Evolutionary conservation across 2,329 filamentous ascomycete genomes (phyloP).

Genomic region (Chalaropsis ovoidea): DNA sequence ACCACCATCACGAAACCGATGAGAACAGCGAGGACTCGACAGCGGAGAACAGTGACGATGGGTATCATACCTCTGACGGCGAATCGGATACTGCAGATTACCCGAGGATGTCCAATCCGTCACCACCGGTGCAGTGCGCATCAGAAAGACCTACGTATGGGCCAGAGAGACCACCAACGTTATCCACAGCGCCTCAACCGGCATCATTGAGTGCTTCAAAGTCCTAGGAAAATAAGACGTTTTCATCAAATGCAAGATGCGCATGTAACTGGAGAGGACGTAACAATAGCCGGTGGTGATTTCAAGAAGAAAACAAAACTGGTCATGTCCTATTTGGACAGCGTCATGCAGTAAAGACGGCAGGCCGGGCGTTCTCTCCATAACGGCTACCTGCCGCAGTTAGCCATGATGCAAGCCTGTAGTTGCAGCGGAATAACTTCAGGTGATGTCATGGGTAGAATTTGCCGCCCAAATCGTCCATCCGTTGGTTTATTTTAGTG

Average conservation of each 20-base stretch:
- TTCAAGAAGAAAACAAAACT: neutral
- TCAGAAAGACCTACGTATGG: slow-evolving; percentile 21
- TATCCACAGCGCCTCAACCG: slow-evolving; percentile 27
- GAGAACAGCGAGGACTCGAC: slow-evolving; percentile 16
- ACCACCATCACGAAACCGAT: slow-evolving; percentile 6
- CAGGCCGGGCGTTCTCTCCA: neutral
- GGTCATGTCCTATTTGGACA: no score
- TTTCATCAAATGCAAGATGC: neutral
- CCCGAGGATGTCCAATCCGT: neutral
- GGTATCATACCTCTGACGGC: slow-evolving; percentile 16
- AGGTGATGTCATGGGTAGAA: slow-evolving; percentile 9
- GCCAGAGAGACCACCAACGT: slow-evolving; percentile 25
- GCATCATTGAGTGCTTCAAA: slow-evolving; percentile 16
- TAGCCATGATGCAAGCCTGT: no score
- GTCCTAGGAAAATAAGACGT: slow-evolving; percentile 14
- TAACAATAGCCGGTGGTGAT: neutral
- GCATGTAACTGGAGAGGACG: neutral
- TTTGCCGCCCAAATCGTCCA: neutral
- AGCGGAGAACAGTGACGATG: slow-evolving; percentile 19
- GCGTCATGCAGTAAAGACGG: neutral
- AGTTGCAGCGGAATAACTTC: no score
- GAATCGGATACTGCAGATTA: slow-evolving; percentile 20
- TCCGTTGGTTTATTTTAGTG: neutral
- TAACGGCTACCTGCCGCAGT: no score
- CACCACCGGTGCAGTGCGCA: neutral